Percentiles rank a stretch among this genome's conserved stretches.
Evolutionary conservation across 2,329 filamentous ascomycete genomes (phyloP).

Genomic region (Podosphaera aphanis): DNA sequence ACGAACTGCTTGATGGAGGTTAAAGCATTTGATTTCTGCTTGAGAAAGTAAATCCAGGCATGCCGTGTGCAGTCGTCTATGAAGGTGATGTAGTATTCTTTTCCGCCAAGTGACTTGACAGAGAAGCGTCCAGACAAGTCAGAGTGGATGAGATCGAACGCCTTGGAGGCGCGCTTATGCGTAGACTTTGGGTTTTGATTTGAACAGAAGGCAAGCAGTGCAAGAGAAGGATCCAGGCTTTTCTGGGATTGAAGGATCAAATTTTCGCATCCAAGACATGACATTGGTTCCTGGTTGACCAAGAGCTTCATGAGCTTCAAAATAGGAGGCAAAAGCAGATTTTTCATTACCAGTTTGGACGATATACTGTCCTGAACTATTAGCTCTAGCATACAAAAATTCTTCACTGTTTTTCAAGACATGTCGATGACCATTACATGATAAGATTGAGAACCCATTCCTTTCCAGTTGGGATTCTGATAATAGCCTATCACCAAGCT

Average conservation of each 20-base stretch:
- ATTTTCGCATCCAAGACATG: background rate
- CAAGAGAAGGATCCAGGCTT: background rate
- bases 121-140: constrained; percentile 1
- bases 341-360: background rate
- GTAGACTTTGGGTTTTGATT: background rate
- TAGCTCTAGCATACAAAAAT: background rate
- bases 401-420: background rate
- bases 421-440: background rate
- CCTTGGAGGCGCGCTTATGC: background rate
- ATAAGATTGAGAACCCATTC: background rate
- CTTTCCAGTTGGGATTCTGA: background rate
- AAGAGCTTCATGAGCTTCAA: background rate
- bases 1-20: background rate
- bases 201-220: background rate
- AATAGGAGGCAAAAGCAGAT: background rate
- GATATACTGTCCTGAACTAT: background rate
- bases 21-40: background rate
- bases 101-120: constrained; percentile 1
- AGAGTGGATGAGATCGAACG: background rate
- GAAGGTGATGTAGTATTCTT: background rate
- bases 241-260: background rate
- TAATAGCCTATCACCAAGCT: background rate
- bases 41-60: background rate
- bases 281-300: background rate
- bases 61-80: background rate